Conservation (phyloP, 2,329 filamentous ascomycete genomes). For the Penicillium psychrosexuale region DNA sequence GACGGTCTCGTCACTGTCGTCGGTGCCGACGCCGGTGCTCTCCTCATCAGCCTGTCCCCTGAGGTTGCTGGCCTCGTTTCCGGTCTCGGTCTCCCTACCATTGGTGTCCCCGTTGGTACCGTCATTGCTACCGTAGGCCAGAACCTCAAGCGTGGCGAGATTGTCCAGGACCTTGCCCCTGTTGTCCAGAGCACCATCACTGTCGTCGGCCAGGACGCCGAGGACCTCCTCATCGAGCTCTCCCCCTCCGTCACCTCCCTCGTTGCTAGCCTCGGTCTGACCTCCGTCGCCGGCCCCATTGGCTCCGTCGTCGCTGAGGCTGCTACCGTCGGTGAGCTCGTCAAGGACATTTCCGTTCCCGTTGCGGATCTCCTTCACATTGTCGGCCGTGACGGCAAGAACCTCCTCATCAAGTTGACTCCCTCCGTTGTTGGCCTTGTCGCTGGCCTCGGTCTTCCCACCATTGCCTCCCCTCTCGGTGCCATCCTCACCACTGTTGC, state of each 20-base stretch:
- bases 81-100: slow-evolving; percentile 28
- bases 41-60: slow-evolving; percentile 32
- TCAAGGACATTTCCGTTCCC: slow-evolving; percentile 27
- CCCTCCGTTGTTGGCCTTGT: slow-evolving; percentile 27
- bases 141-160: slow-evolving; percentile 29
- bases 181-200: slow-evolving; percentile 6
- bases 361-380: slow-evolving; percentile 27
- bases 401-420: slow-evolving; percentile 29
- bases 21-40: slow-evolving; percentile 28
- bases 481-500: slow-evolving; percentile 27
- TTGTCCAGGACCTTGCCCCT: slow-evolving; percentile 14
- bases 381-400: slow-evolving; percentile 23
- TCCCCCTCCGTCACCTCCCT: slow-evolving; percentile 27
- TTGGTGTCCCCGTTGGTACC: slow-evolving; percentile 29
- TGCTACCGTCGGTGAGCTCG: slow-evolving; percentile 26
- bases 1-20: slow-evolving; percentile 33
- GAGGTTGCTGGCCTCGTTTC: slow-evolving; percentile 27
- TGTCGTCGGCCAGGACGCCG: slow-evolving; percentile 10
- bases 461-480: slow-evolving; percentile 29
- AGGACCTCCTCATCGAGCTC: slow-evolving; percentile 14
- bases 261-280: slow-evolving; percentile 29
- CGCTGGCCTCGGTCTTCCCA: slow-evolving; percentile 27
- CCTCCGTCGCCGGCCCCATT: slow-evolving; percentile 25
- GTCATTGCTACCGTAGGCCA: slow-evolving; percentile 27
- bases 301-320: slow-evolving; percentile 29